phyloP scores from a whole-genome alignment of 805 yeast species.

The Saturnispora besseyi region DNA sequence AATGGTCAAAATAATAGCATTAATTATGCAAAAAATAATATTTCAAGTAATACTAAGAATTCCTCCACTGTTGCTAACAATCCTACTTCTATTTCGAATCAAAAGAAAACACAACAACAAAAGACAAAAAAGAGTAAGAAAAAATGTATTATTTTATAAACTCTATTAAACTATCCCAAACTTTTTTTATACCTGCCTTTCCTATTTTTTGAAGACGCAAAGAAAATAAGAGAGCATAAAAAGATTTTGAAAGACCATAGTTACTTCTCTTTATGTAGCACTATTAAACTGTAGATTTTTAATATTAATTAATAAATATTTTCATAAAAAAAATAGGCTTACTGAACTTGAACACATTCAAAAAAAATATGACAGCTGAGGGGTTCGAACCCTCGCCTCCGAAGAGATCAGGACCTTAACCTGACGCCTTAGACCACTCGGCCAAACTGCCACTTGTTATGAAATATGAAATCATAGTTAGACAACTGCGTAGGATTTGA shows the following conservation, averaged over 20 bases:
- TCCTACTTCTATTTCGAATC: not conserved
- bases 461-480: too few relatives aligned
- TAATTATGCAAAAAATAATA: not conserved
- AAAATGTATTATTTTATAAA: slow-evolving; percentile 6
- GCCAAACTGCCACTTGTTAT: slow-evolving; percentile 14
- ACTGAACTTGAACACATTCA: too few relatives aligned
- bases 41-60: not conserved
- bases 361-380: slow-evolving; percentile 17
- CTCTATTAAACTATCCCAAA: not conserved
- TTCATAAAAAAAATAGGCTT: too few relatives aligned
- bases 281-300: too few relatives aligned
- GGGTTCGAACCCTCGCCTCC: slow-evolving; percentile 22
- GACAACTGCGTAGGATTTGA: too few relatives aligned
- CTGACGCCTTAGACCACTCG: slow-evolving; percentile 21
- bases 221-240: too few relatives aligned
- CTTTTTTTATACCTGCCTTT: not conserved
- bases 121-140: slow-evolving; percentile 6
- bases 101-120: not conserved
- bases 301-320: too few relatives aligned
- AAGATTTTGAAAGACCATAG: too few relatives aligned
- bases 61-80: not conserved
- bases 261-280: too few relatives aligned
- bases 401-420: slow-evolving; percentile 18
- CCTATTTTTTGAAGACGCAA: not conserved
- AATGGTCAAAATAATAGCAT: not conserved